Conservation (phyloP, 345 rosid species). For the Crucihimalaya himalaica region DNA sequence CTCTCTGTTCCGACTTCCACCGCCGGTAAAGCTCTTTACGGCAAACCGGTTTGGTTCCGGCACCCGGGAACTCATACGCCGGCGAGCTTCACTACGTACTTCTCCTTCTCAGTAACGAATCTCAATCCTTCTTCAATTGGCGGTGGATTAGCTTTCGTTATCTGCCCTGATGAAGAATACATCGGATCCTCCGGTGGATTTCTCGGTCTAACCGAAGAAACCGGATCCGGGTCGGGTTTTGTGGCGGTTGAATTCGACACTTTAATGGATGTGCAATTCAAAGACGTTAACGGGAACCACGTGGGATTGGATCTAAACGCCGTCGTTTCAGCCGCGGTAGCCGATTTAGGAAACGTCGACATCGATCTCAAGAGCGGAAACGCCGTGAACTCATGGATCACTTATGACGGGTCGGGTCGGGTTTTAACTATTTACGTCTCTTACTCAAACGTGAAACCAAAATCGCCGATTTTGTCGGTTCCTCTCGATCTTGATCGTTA, state of each 20-base stretch:
- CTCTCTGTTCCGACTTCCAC: conserved; percentile 82
- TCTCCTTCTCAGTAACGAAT: conserved; percentile 73
- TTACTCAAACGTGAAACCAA: conserved; percentile 85
- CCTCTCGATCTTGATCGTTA: conserved; percentile 74
- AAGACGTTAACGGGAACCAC: conserved; percentile 91
- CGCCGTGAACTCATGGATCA: conserved; percentile 85
- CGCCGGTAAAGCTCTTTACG: conserved; percentile 75
- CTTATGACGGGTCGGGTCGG: conserved; percentile 57
- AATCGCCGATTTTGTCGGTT: conserved; percentile 59
- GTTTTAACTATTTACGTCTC: conserved; percentile 62
- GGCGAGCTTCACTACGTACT: conserved; percentile 82
- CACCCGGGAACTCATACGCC: conserved; percentile 49
- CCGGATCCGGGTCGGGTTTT: conserved; percentile 53
- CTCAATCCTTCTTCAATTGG: conserved; percentile 92
- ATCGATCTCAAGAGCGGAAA: conserved; percentile 92
- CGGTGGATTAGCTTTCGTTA: conserved; percentile 89
- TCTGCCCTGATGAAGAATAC: conserved; percentile 64
- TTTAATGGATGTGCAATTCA: conserved; percentile 80
- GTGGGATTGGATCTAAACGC: conserved; percentile 89
- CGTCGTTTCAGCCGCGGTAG: conserved; percentile 69
- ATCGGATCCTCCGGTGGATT: conserved; percentile 78
- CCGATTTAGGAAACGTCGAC: conserved; percentile 64
- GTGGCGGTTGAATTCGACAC: conserved; percentile 97
- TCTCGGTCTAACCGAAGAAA: conserved; percentile 59
- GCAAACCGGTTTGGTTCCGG: conserved; percentile 77